These are phyloP conservation scores for Pugionium dolabratum DNA, from an alignment of 345 rosid species.

Conservation along the genomic window DNA sequence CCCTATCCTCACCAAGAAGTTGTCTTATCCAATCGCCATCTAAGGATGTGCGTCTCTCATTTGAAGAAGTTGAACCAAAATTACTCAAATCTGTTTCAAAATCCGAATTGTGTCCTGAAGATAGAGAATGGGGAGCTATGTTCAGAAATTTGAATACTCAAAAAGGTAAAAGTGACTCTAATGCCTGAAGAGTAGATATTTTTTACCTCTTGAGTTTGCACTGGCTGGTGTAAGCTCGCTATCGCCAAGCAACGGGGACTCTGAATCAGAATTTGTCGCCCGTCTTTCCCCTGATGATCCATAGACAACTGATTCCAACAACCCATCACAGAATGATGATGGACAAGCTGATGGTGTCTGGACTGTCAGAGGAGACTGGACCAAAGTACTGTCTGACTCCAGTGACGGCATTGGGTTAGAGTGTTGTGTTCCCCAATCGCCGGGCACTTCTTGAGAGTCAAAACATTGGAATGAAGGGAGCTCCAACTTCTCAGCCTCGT, in stretches of 20 bases:
- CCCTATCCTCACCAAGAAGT: slow-evolving; percentile 43
- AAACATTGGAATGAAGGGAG: slow-evolving; percentile 77
- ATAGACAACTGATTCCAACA: slow-evolving; percentile 53
- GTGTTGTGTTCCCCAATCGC: slow-evolving; percentile 41
- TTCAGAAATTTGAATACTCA: slow-evolving; percentile 19
- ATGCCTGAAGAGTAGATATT: slow-evolving; percentile 31
- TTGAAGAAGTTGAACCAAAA: slow-evolving; percentile 15
- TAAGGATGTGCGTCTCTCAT: slow-evolving; percentile 21
- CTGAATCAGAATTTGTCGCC: slow-evolving; percentile 40
- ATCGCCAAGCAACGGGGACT: slow-evolving; percentile 42
- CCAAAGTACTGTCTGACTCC: slow-evolving; percentile 52
- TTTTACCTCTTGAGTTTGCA: slow-evolving; percentile 37
- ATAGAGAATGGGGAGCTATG: slow-evolving; percentile 16
- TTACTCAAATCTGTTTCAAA: slow-evolving; percentile 10
- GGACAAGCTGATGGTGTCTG: slow-evolving; percentile 40
- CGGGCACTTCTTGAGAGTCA: slow-evolving; percentile 42
- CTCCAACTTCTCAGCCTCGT: slow-evolving; percentile 54
- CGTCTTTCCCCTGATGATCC: slow-evolving; percentile 38
- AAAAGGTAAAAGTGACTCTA: neutral
- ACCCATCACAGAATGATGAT: slow-evolving; percentile 48
- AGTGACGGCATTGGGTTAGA: slow-evolving; percentile 41
- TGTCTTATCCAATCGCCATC: slow-evolving; percentile 40
- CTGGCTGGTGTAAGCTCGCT: slow-evolving; percentile 41
- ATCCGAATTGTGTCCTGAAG: slow-evolving; percentile 31
- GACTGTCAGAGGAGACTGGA: slow-evolving; percentile 44